phyloP scores from a whole-genome alignment of 306 rosid species.

The Medicago ruthenica region DNA sequence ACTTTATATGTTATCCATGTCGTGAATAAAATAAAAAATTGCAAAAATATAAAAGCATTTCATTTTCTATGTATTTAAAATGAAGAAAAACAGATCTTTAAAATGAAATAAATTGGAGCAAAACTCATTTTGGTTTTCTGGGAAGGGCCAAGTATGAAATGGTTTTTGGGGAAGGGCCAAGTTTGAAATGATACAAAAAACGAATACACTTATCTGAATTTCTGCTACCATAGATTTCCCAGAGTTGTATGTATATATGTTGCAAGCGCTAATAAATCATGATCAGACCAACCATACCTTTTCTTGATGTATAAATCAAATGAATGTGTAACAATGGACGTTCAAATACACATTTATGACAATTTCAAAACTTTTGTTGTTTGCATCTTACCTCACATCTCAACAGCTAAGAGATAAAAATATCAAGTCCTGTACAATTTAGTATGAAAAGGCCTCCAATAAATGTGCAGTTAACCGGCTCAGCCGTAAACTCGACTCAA shows the following conservation, averaged over 20 bases:
- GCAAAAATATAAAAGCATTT: no score
- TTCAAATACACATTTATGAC: constrained; percentile 42
- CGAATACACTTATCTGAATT: background rate
- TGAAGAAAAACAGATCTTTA: no score
- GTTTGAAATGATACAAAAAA: no score
- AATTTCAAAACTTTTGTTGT: constrained; percentile 42
- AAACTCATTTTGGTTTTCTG: no score
- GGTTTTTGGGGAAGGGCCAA: background rate
- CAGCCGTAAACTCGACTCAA: constrained; percentile 38
- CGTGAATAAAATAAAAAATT: no score
- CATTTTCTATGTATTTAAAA: no score
- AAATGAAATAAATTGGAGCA: no score
- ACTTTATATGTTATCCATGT: no score
- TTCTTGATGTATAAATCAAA: constrained; percentile 17
- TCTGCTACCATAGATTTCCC: background rate
- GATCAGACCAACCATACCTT: background rate
- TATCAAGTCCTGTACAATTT: constrained; percentile 54
- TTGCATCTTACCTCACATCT: constrained; percentile 48
- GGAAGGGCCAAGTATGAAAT: no score
- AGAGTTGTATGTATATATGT: background rate
- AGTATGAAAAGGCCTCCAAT: constrained; percentile 41
- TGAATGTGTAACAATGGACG: constrained; percentile 24
- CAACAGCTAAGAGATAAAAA: constrained; percentile 39
- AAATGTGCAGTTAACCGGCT: constrained; percentile 42
- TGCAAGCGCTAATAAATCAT: background rate